Base-by-base conservation (phyloP, 176 grass and related monocot species). In the Microstegium vimineum region DNA sequence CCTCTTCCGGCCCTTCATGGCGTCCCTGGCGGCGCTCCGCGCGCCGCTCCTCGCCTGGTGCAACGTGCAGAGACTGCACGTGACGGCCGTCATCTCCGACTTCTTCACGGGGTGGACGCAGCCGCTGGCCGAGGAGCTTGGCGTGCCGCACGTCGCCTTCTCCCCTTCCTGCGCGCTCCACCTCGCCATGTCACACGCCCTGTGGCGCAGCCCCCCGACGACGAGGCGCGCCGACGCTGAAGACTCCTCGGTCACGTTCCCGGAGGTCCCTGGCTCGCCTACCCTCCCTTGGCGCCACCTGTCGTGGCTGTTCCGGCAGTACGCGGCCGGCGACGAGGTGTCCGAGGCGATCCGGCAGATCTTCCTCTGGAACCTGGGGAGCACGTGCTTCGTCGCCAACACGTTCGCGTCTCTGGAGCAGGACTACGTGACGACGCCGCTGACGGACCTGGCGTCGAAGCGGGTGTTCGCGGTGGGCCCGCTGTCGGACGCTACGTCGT, bases 71-170 rank as follows among this genome's bases (percentile, higher is more conserved):
- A 0, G 10, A 0, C 3, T 14, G n/a, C 28, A 57, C 23, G 75
- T 92, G 51, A 81, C 85, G 6, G 75, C 71, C 30, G 77, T 95
- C 69, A 18, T 92, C 63, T 92, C 93, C n/a, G 90, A 95, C 47
- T 27, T 89, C 8, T 92, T 95, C 73, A 70, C 78, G 4, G 90
- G 93, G 43, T 95, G 93, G 90, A 86, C 87, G n/a, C 85, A 61
- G 40, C 87, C 79, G 26, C 80, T 92, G 7, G 85, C 87, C 2
- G 54, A 26, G 34, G 82, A 95, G 11, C 81, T 90, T 32, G 80
- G 71, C 56, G 81, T 95, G 57, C 85, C 82, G 32, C 93, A 89
- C 72, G 20, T 95, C 17, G 62, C 69, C 11, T 95, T 95, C 79
- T 95, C 46, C 27, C 33, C 85, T 0, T 90, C 82, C 25, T 27